Evolutionary conservation across 2,329 filamentous ascomycete species (phyloP).

Genomic region (Monilinia aucupariae): DNA sequence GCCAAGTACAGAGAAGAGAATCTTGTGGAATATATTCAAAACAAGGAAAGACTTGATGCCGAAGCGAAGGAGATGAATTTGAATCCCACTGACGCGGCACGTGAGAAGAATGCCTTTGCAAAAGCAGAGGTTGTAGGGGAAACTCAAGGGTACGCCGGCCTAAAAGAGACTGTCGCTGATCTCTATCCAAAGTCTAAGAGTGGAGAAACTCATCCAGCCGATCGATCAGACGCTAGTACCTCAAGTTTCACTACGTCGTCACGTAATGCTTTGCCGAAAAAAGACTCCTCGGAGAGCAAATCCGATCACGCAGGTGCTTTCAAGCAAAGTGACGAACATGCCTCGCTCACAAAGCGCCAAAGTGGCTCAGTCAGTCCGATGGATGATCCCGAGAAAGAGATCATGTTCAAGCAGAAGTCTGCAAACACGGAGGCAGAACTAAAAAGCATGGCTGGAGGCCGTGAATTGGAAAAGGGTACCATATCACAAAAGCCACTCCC

Average conservation of each 20-base stretch:
- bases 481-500: constrained; percentile 12
- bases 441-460: constrained; percentile 19
- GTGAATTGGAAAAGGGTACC: constrained; percentile 17
- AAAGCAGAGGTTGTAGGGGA: constrained; percentile 2
- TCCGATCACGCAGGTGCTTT: not conserved
- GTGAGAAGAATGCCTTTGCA: constrained; percentile 5
- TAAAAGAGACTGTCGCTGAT: not conserved
- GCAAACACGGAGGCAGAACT: constrained; percentile 24
- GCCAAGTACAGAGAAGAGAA: constrained; percentile 41
- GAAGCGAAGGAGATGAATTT: constrained; percentile 22
- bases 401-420: constrained; percentile 18
- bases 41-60: constrained; percentile 39
- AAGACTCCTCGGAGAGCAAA: not conserved
- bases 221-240: not conserved
- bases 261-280: not conserved
- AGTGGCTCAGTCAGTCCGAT: not conserved
- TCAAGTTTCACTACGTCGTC: not conserved
- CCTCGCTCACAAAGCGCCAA: constrained; percentile 13
- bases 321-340: constrained; percentile 1
- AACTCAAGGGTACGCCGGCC: constrained; percentile 1
- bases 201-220: not conserved
- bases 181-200: not conserved
- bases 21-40: constrained; percentile 39
- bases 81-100: not conserved
- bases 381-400: constrained; percentile 1